Base-by-base conservation (phyloP, 306 rosid species). In the Rosa rugosa region DNA sequence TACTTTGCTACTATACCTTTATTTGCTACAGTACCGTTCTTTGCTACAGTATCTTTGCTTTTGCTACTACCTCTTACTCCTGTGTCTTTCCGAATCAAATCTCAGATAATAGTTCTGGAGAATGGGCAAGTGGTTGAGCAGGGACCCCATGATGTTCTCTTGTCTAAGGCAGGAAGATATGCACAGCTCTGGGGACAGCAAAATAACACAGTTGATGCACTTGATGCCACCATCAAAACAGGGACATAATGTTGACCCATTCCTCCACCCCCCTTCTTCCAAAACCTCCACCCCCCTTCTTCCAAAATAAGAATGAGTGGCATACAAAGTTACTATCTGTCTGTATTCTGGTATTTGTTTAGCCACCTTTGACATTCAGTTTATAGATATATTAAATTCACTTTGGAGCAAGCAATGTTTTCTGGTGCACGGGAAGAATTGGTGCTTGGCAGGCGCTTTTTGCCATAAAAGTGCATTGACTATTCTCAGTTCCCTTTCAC, bases 141-240 rank as follows among this genome's bases (percentile, higher is more conserved):
- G 80, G 99, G 99, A 71, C 87, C 98, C 69, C 98, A 95, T 83
- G 99, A 95, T 77, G 85, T 76, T 60, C 98, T 95, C 40, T 82
- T 95, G 82, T 88, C 89, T 8, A 87, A 90, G 63, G 91, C 85
- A 6, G 99, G 98, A 87, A 91, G 99, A 89, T 95, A 95, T 81
- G 91, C 99, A 22, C 99, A 95, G 83, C 94, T 95, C 44, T 95
- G 99, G 99, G 94, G 89, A 80, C 98, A 95, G 82, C 99, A 95
- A 86, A 92, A 94, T 83, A 95, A 76, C 87, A 81, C 97, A 23
- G 51, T 92, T 23, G 98, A 95, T 79, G 85, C 90, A 51, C 81
- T 88, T 67, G 97, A 94, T 72, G 62, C 97, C 31, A 88, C 91
- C 66, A 78, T 82, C 79, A 90, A 84, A 83, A 20, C 83, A 53